Evolutionary conservation across 2,329 filamentous ascomycete species (phyloP), one percentile per base, ranked within the genome.

Genomic region (Aspergillus sp.): DNA sequence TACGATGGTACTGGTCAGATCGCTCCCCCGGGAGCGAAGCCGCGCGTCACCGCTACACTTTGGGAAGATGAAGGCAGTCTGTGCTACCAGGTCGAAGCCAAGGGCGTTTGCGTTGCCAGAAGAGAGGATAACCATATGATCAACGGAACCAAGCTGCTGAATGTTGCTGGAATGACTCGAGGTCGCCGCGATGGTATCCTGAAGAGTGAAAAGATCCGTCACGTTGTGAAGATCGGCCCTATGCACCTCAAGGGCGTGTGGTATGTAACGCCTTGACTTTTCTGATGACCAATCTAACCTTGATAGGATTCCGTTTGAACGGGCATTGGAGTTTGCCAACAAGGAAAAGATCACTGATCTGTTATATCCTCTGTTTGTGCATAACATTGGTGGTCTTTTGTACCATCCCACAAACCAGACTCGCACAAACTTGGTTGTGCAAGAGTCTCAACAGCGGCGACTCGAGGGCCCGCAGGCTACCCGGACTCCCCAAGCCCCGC

Each of bases 71-170:
- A 98, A 63, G 93, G 93, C 30, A 97, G 90, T 62, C 75, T 97
- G 28, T 98, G 93, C 71, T 98, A 97, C 64, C 93, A 97, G 65
- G 93, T 97, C 1, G 93, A 97, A 68, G 91, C 93, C 4, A 86
- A 93, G 54, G 91, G 91, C 38, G 91, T 98, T 42, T 98, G 93
- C 65, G 93, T 97, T 45, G 91, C 91, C 42, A 82, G 93, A 54
- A 79, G 93, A 64, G 91, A 97, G 80, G 90, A 96, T 59, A 97
- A 96, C 69, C 89, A 95, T 71, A 96, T 98, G 88, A 96, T 98
- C 68, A 98, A 97, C 60, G 93, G 93, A 12, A 98, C 93, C 1
- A 98, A 97, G 68, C 75, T 98, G 45, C 73, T 97, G 45, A 98
- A 98, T 54, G 93, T 98, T 42, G 93, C 93, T 40, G 91, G 93